A percentile compares a stretch with the other conserved stretches of the same genome.
Conservation (phyloP, 2,329 filamentous ascomycete species). For the Colletotrichum brevisporum region DNA sequence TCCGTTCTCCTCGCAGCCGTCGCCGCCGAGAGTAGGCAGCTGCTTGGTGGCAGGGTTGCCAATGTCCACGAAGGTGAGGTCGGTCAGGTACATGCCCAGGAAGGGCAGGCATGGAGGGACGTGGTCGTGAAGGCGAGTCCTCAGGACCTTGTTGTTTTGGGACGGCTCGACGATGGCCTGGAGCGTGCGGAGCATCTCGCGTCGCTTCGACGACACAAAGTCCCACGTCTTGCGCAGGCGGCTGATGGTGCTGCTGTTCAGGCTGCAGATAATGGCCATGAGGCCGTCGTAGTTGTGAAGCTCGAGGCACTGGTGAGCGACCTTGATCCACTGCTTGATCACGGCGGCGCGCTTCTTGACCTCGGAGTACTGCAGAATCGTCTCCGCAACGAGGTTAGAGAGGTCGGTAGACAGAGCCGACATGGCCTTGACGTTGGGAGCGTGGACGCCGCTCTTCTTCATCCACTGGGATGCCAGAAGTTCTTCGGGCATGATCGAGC, state of each 20-base stretch:
- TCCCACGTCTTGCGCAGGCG: conserved; percentile 96
- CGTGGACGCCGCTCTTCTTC: conserved; percentile 84
- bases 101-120: conserved; percentile 95
- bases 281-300: conserved; percentile 96
- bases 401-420: conserved; percentile 92
- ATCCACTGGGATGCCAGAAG: conserved; percentile 94
- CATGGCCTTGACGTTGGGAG: conserved; percentile 94
- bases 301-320: conserved; percentile 87
- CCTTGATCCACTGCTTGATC: conserved; percentile 99
- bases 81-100: conserved; percentile 95
- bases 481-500: conserved; percentile 91
- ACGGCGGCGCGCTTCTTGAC: conserved; percentile 90
- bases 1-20: conserved; percentile 70
- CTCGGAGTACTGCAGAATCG: conserved; percentile 89
- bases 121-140: conserved; percentile 85
- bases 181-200: conserved; percentile 82
- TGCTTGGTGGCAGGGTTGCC: conserved; percentile 90
- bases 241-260: conserved; percentile 92
- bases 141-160: conserved; percentile 90
- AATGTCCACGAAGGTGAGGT: conserved; percentile 95
- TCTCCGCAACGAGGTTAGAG: conserved; percentile 93
- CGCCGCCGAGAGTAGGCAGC: conserved; percentile 66
- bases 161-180: conserved; percentile 90
- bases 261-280: conserved; percentile 95
- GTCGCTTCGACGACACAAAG: conserved; percentile 84